Conservation (phyloP, 148 eudicot genomes). For the Amaranthus palmeri region DNA sequence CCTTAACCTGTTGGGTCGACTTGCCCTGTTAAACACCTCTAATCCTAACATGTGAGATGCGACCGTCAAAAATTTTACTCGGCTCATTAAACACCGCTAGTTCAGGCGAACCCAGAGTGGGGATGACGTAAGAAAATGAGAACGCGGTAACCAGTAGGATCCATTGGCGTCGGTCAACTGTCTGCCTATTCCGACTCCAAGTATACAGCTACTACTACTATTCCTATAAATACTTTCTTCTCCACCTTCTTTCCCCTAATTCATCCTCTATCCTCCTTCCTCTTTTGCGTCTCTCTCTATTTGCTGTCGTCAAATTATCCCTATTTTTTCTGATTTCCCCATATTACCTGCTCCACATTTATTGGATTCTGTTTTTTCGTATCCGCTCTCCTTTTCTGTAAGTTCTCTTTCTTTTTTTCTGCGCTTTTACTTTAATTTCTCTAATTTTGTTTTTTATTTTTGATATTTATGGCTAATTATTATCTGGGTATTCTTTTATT, state of each 20-base stretch:
- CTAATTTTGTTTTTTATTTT: neutral
- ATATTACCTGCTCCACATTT: conserved; percentile 10
- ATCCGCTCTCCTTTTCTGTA: conserved; percentile 2
- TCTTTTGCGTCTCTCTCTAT: neutral
- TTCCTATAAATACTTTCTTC: neutral
- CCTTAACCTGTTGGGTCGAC: no score
- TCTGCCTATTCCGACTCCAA: no score
- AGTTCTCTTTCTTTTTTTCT: neutral
- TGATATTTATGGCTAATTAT: conserved; percentile 1
- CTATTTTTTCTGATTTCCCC: conserved; percentile 12
- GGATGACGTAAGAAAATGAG: no score
- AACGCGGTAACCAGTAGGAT: no score
- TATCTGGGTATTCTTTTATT: neutral
- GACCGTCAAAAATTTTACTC: no score
- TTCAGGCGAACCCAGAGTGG: no score
- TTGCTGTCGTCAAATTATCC: conserved; percentile 20
- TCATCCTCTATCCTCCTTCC: conserved; percentile 10
- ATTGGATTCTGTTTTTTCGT: neutral
- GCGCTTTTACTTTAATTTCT: conserved; percentile 2
- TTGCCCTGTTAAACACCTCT: no score
- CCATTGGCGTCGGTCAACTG: no score
- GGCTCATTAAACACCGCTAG: no score
- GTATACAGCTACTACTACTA: no score
- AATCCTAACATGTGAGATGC: no score
- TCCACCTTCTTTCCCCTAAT: neutral